Evolutionary conservation across 441 rosid genomes (phyloP).

Genomic region (Adansonia rubrostipa): DNA sequence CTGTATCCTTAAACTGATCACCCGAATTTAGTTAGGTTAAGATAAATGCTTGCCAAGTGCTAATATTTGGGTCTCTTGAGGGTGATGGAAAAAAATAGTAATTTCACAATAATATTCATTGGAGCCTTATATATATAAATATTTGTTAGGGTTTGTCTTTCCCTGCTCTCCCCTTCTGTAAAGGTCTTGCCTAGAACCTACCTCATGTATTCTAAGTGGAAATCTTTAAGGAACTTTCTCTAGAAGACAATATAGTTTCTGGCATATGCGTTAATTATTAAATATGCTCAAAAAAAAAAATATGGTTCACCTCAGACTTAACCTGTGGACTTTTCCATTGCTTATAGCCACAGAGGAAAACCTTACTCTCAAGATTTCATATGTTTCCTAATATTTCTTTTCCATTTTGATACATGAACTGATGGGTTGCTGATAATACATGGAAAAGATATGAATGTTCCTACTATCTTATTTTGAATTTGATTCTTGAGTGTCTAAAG

Average conservation of each 20-base stretch:
- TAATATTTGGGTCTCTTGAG: neutral
- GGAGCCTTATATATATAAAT: neutral
- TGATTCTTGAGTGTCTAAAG: neutral
- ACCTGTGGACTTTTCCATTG: neutral
- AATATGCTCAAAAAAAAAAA: neutral
- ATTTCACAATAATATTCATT: neutral
- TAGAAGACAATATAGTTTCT: neutral
- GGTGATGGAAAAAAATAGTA: neutral
- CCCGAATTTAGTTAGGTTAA: neutral
- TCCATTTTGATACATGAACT: neutral
- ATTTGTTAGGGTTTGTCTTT: neutral
- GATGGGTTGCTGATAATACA: neutral
- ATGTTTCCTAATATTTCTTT: neutral
- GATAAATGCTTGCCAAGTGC: neutral
- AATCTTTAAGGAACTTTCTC: neutral
- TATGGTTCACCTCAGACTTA: neutral
- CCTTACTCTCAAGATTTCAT: neutral
- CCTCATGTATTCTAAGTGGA: neutral
- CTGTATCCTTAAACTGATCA: neutral
- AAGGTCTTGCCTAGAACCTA: neutral
- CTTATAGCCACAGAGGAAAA: neutral
- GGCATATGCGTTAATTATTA: neutral
- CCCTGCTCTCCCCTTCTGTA: neutral
- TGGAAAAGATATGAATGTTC: conserved; percentile 11
- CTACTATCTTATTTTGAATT: neutral